Base-by-base conservation (phyloP, 768 basidiomycete species). In the Lentinula lateritia region DNA sequence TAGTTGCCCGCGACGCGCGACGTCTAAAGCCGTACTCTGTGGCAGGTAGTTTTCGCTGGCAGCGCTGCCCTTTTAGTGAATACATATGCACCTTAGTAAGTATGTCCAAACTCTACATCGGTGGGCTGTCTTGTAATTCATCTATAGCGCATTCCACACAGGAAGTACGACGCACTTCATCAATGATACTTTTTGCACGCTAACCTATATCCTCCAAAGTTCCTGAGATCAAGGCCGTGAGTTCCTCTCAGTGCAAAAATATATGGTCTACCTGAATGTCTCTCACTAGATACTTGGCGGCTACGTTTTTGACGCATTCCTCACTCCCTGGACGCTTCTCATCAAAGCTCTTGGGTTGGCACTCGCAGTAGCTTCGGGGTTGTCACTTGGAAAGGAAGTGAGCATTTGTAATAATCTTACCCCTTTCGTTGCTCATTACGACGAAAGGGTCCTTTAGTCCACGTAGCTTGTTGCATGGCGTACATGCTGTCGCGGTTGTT, bases 371-470 rank as follows among this genome's bases (percentile, higher is more conserved):
- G 92, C 90, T 0, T 93, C 91, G 4, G 93, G 93, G 0, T 77
- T 95, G 16, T 92, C 90, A 1, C 75, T 95, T 28, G 92, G 92
- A 20, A 93, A 93, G 75, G 92, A 93, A 78, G 90, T 86, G 58
- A 69, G 73, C 64, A 61, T 67, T 62, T 67, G 32, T 28, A 42
- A 23, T 63, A 62, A 50, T 20, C 34, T 15, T 34, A 20, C 43
- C 18, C 48, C 15, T 35, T 39, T 63, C 32, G 20, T 35, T 52
- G 53, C 39, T 63, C 41, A 59, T 35, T 43, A 61, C 34, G 50
- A 39, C 46, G 55, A 12, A 52, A 88, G 85, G 93, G 92, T 0
- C 93, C 92, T 4, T 75, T 95, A 35, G 90, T 94, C 0, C 93
- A 95, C 68, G 89, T 96, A 58, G 80, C 90, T 2, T 89, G 88